phyloP scores from a whole-genome alignment of 2,329 filamentous ascomycete species.

The Podosphaera xanthii region DNA sequence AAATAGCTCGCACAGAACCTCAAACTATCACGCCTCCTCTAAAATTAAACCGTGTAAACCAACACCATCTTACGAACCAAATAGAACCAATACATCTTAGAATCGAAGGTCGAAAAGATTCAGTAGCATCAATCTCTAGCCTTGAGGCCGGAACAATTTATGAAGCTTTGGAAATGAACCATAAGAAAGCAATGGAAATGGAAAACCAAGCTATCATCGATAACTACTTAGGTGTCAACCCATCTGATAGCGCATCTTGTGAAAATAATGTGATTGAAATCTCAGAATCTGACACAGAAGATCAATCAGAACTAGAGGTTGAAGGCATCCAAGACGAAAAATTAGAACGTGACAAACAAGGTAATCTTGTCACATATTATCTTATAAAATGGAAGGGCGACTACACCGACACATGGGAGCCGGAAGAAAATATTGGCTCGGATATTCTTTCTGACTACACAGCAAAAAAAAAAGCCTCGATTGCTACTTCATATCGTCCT shows the following conservation, averaged over 20 bases:
- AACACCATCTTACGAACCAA: no score
- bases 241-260: neutral
- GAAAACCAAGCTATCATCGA: neutral
- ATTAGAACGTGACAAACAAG: slow-evolving; percentile 3
- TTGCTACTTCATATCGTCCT: neutral
- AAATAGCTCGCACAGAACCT: no score
- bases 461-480: neutral
- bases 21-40: no score
- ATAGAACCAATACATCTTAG: no score
- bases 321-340: slow-evolving; percentile 9
- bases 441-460: slow-evolving; percentile 1
- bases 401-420: slow-evolving; percentile 11
- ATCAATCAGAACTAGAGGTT: slow-evolving; percentile 7
- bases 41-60: no score
- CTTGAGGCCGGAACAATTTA: slow-evolving; percentile 4
- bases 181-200: neutral
- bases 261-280: neutral
- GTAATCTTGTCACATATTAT: slow-evolving; percentile 6
- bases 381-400: slow-evolving; percentile 13
- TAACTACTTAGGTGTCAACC: neutral
- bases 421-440: slow-evolving; percentile 7
- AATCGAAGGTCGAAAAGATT: no score
- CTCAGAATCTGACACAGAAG: neutral
- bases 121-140: slow-evolving; percentile 6
- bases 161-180: slow-evolving; percentile 3